Evolutionary conservation across 2,329 filamentous ascomycete species (phyloP), one percentile per base, ranked within the genome.

Genomic region (Hyphodiscus sp.): DNA sequence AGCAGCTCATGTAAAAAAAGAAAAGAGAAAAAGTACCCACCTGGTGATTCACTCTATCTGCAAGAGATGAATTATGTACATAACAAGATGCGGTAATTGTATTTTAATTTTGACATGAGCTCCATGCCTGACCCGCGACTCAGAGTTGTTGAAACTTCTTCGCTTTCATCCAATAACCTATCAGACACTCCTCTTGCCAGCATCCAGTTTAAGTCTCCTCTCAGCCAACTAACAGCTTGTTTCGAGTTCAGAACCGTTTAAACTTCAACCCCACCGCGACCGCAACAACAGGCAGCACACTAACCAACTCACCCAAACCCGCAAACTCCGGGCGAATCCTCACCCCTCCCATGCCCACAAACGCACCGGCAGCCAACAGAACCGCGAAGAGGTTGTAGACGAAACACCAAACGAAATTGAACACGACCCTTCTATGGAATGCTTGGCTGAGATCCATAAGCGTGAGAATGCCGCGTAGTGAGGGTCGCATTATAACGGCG

Each of bases 301-400:
- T 86, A n/a, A 83, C 78, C 48, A 87, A 67, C 70, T 87, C 83
- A 0, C 83, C 83, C 47, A 86, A 59, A 0, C 81, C 83, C 0
- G 83, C 81, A 70, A 75, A 85, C 55, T 48, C 13, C 5, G 46
- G 48, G 5, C 33, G 48, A 9, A 50, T 48, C 11, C 43, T 18
- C 1, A 76, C 23, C 23, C 23, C 23, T 26, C 23, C 23, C 23
- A 3, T 70, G 55, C 73, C 71, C 9, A 79, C 77, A 62, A 82
- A 78, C 0, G 77, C 81, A 0, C 83, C 83, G 1, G 76, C 74
- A 4, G 79, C 83, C 16, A 87, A 68, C 43, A 83, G 64, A 13
- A 87, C 73, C 0, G 83, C 83, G 53, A 82, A 72, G 6, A 78
- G 29, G 55, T 87, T 88, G 68, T 87, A 87, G 1, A 82, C 59